Evolutionary conservation across 768 basidiomycete species (phyloP), one percentile per base, ranked within the genome.

Genomic region (Lactarius hatsudake): DNA sequence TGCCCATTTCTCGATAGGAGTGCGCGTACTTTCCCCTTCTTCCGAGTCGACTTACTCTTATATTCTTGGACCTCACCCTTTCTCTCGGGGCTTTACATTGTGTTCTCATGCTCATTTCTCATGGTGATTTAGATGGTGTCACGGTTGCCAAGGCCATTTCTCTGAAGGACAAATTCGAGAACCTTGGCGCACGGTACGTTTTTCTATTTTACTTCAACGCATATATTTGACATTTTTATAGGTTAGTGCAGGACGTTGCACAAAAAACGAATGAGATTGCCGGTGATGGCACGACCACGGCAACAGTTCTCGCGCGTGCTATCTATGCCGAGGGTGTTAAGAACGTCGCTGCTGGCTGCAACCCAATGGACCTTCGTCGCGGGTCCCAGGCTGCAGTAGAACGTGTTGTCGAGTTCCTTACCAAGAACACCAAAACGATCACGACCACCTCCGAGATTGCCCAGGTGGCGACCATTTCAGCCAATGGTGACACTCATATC

Each of bases 331-430:
- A 99, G 79, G 96, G 96, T 78, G 96, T 98, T 74, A 98, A 98
- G 84, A 98, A 98, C 74, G 96, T 98, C 66, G 96, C 96, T 26
- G 96, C 96, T 12, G 96, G 96, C 4, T 99, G 96, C 84, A 97
- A 96, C 82, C 96, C 96, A 15, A 99, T 98, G 96, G 96, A 99
- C 81, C 92, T 98, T 67, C 94, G 96, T 69, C 89, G 96, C n/a
- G 96, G 96, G 61, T 88, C 96, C 12, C 96, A 99, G 76, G 93
- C 94, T 12, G 96, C 96, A 58, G 96, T 99, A 56, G 93, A 73
- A 20, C 90, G 91, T 71, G 94, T 99, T 72, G 90, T 98, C 70
- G 86, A 91, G 73, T 95, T 90, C 82, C 86, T 99, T 71, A 84
- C 96, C 66, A 78, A 86, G 20, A 88, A 98, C 77, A 88, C 96